Base-by-base conservation (phyloP, 495 filamentous ascomycete species). In the Sordaria brevicollis region DNA sequence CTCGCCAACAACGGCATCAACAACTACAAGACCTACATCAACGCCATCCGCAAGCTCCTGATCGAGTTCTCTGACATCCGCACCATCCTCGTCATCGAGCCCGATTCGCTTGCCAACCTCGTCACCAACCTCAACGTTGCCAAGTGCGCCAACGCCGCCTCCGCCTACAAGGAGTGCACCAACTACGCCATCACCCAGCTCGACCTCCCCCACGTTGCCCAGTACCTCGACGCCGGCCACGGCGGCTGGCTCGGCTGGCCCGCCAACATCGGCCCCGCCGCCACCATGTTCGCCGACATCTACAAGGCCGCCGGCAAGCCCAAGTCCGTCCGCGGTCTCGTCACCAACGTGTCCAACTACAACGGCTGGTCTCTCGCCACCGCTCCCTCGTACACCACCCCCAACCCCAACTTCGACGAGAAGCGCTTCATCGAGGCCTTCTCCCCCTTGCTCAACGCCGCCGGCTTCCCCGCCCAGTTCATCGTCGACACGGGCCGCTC, bases 191-290 rank as follows among this genome's bases (percentile, higher is more conserved):
- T 94, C 69, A 84, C 85, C 71, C 79, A 87, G 73, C 83, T 94
- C 65, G 87, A 92, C 81, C 82, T 93, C 29, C 85, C 87, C 71
- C 91, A 94, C 80, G 91, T 94, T 39, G 81, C 88, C 73, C 92
- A 93, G 91, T 94, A 95, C 78, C 76, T 95, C 67, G 92, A 95
- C 76, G 92, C 90, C 69, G 92, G 90, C 77, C 89, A 91, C 81
- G 89, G 84, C 38, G 92, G 92, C 72, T 95, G 91, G 92, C 84
- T 93, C 54, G 92, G 92, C 72, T 95, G 92, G 92, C 81, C 86
- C 62, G 90, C 88, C 70, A 94, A 95, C 82, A 85, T 93, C 71
- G 71, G 82, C 68, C 89, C 90, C 57, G 91, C 89, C 8, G 92
- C 91, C 38, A 76, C 86, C 70, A 83, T 91, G 69, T 91, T 88